Evolutionary conservation across 441 rosid genomes (phyloP).

Genomic region (Brassica balearica): DNA sequence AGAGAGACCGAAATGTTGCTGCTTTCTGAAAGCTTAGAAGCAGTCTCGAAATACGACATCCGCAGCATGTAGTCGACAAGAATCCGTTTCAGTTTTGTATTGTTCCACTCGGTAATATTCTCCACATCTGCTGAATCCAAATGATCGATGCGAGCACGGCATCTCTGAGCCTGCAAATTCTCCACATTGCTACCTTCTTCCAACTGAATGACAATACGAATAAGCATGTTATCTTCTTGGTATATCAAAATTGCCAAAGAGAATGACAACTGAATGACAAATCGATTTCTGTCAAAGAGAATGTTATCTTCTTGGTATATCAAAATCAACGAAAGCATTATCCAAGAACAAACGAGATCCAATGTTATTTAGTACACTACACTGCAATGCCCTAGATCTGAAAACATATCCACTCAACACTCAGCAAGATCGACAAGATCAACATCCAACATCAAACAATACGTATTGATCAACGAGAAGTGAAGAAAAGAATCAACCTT

Average conservation of each 20-base stretch:
- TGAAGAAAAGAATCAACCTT: slow-evolving; percentile 52
- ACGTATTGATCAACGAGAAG: too few species aligned
- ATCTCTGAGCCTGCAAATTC: slow-evolving; percentile 81
- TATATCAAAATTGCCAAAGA: background rate
- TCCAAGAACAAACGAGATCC: too few species aligned
- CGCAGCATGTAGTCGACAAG: slow-evolving; percentile 94
- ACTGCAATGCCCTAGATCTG: too few species aligned
- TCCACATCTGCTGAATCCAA: slow-evolving; percentile 80
- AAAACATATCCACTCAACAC: background rate
- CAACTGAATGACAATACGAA: slow-evolving; percentile 52
- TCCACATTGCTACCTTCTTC: slow-evolving; percentile 86
- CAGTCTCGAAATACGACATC: slow-evolving; percentile 84
- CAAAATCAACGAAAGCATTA: background rate
- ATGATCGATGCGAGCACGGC: slow-evolving; percentile 85
- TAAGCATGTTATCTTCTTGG: background rate
- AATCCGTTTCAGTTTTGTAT: slow-evolving; percentile 75
- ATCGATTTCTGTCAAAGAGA: too few species aligned
- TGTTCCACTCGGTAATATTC: slow-evolving; percentile 75
- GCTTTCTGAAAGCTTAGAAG: slow-evolving; percentile 73
- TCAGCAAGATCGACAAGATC: background rate
- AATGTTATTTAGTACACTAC: too few species aligned
- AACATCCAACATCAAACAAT: too few species aligned
- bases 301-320: background rate
- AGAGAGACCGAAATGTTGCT: slow-evolving; percentile 69
- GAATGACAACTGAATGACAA: too few species aligned